Evolutionary conservation across 257 asterid genomes (phyloP).

Genomic region (Solanum medicagineum): DNA sequence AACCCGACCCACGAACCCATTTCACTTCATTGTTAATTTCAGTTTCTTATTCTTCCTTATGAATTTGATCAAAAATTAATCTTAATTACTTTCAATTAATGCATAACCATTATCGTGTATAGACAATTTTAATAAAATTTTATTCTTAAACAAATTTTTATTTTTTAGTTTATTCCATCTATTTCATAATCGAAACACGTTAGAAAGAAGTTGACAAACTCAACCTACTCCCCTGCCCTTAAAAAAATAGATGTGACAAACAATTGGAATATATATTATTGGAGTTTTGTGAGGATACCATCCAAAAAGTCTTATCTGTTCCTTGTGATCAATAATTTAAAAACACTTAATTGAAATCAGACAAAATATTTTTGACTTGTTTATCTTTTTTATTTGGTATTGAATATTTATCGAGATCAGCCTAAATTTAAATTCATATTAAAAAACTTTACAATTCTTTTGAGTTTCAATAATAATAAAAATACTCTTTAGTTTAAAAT

Average conservation of each 20-base stretch:
- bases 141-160: no score
- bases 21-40: not conserved
- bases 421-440: not conserved
- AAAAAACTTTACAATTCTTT: no score
- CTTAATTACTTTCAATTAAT: not conserved
- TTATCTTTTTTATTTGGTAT: not conserved
- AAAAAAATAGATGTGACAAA: not conserved
- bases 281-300: not conserved
- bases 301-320: not conserved
- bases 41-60: not conserved
- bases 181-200: no score
- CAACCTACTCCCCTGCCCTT: no score
- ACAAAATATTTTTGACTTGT: not conserved
- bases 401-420: not conserved
- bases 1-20: no score
- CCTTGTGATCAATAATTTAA: not conserved
- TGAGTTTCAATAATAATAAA: not conserved
- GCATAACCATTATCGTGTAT: not conserved
- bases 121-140: not conserved
- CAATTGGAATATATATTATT: no score
- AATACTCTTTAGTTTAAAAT: not conserved
- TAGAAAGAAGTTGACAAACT: no score
- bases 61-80: not conserved
- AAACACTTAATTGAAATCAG: not conserved
- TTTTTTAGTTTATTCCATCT: no score